A percentile compares a stretch with the other conserved stretches of the same genome.
Evolutionary conservation across 139 green algal species (phyloP).

Genomic region (Micromonas commoda): DNA sequence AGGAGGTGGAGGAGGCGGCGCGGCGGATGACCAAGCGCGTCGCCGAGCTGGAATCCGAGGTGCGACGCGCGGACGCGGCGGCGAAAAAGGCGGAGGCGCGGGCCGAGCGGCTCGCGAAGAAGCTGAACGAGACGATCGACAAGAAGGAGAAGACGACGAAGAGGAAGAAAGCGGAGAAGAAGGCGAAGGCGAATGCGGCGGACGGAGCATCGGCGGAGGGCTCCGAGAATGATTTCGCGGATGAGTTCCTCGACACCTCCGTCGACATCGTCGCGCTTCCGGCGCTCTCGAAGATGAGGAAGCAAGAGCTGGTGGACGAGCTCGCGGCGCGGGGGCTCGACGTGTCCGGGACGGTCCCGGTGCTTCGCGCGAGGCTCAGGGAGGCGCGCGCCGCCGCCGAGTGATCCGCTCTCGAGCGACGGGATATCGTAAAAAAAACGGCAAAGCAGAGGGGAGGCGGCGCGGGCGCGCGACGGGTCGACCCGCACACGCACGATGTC

Average conservation of each 20-base stretch:
- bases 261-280: neutral
- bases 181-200: neutral
- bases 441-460: too few relatives aligned
- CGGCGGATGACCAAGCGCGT: too few relatives aligned
- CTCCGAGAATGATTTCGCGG: neutral
- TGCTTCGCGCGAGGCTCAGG: conserved; percentile 5
- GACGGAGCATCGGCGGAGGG: neutral
- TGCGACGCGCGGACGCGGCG: too few relatives aligned
- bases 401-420: neutral
- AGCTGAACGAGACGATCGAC: neutral
- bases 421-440: neutral
- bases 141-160: neutral
- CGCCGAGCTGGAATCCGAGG: too few relatives aligned
- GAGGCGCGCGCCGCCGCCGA: neutral
- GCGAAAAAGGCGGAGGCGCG: too few relatives aligned
- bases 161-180: neutral
- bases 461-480: too few relatives aligned
- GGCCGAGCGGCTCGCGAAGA: neutral
- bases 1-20: too few relatives aligned
- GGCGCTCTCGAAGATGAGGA: conserved; percentile 14
- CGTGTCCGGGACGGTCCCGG: neutral
- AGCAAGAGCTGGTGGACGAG: conserved; percentile 4
- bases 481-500: too few relatives aligned
- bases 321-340: neutral
- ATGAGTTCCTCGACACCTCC: neutral